Evolutionary conservation across 108 stramenopile species (phyloP).

Genomic region (Schizochytrium sp.): DNA sequence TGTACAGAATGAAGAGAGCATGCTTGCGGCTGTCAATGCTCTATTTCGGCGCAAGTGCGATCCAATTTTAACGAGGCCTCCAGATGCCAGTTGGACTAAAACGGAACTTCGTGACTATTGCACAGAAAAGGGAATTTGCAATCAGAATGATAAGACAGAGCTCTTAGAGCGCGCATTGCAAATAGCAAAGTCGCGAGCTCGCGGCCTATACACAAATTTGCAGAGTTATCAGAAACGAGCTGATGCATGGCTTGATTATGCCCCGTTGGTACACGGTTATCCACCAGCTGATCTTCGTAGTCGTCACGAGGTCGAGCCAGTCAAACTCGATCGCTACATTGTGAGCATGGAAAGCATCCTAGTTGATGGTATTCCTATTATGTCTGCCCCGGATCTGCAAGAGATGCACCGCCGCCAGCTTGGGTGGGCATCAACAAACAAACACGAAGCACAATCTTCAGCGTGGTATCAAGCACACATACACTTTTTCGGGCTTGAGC

Average conservation of each 20-base stretch:
- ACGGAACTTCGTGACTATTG: background rate
- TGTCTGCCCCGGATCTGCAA: background rate
- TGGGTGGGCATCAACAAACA: slow-evolving; percentile 2
- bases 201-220: background rate
- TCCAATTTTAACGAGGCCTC: background rate
- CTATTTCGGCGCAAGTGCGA: slow-evolving; percentile 36
- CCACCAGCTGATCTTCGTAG: background rate
- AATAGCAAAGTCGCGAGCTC: background rate
- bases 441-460: background rate
- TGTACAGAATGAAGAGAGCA: background rate
- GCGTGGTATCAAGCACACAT: background rate
- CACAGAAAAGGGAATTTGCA: background rate
- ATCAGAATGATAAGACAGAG: background rate
- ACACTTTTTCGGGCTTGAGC: background rate
- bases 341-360: background rate
- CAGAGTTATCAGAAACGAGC: background rate
- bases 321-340: background rate
- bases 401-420: slow-evolving; percentile 17
- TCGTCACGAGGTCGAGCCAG: background rate
- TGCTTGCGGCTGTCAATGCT: background rate
- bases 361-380: background rate
- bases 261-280: background rate
- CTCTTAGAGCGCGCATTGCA: background rate
- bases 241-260: background rate
- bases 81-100: slow-evolving; percentile 14